Evolutionary conservation across 2,329 filamentous ascomycete genomes (phyloP).

Genomic region (Alternaria atra): DNA sequence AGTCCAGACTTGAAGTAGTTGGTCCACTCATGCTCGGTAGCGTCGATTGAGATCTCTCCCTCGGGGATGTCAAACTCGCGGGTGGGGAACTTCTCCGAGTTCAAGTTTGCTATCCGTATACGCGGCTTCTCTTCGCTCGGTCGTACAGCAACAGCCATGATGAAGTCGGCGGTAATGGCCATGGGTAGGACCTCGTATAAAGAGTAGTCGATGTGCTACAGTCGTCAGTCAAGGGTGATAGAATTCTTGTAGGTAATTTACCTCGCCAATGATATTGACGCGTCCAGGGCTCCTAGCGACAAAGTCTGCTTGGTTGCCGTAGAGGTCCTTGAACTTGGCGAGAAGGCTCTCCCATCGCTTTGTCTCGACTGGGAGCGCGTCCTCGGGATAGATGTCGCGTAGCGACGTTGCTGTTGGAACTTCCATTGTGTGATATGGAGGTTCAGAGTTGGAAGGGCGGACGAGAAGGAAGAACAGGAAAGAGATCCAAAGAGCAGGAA

Average conservation of each 20-base stretch:
- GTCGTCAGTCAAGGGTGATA: conserved; percentile 23
- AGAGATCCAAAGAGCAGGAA: background rate
- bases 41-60: conserved; percentile 73
- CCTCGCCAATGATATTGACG: conserved; percentile 97
- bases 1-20: conserved; percentile 98
- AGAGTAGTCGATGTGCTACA: conserved; percentile 92
- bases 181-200: conserved; percentile 96
- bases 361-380: conserved; percentile 72
- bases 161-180: conserved; percentile 89
- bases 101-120: conserved; percentile 82
- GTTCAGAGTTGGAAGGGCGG: background rate
- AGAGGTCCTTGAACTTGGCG: conserved; percentile 73
- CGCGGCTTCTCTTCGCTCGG: conserved; percentile 64
- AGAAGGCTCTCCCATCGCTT: conserved; percentile 80
- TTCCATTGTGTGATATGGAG: conserved; percentile 40
- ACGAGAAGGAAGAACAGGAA: conserved; percentile 12
- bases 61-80: conserved; percentile 77
- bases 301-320: conserved; percentile 77
- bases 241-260: conserved; percentile 23
- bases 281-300: conserved; percentile 90
- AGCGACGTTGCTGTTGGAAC: conserved; percentile 81
- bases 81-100: conserved; percentile 76
- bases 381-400: conserved; percentile 81
- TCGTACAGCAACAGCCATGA: conserved; percentile 77
- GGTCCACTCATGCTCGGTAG: conserved; percentile 88